Evolutionary conservation across 148 eudicot genomes (phyloP).

Genomic region (Dysphania ambrosioides): DNA sequence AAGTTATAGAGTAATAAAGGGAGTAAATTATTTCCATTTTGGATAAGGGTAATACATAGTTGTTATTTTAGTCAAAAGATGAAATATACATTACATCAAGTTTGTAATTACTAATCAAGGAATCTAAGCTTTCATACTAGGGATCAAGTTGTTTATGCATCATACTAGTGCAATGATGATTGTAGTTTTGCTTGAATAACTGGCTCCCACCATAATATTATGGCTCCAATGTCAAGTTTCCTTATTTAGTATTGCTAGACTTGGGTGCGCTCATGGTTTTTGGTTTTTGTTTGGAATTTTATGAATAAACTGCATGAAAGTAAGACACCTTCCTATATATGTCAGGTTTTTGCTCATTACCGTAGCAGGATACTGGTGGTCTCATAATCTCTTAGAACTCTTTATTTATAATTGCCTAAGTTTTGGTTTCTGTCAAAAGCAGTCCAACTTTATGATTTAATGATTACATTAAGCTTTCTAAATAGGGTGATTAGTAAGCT

Average conservation of each 20-base stretch:
- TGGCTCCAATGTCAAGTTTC: neutral
- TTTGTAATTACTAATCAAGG: neutral
- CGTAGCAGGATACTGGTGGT: neutral
- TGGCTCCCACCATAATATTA: neutral
- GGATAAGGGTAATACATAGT: too few species aligned
- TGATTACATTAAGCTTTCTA: neutral
- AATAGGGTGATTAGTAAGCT: neutral
- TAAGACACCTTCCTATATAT: neutral
- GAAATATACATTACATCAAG: neutral
- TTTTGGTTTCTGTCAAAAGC: constrained; percentile 20
- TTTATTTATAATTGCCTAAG: constrained; percentile 4
- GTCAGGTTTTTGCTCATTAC: constrained; percentile 4
- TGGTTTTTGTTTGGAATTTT: constrained; percentile 3
- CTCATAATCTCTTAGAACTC: neutral
- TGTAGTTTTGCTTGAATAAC: neutral
- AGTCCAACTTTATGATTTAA: neutral
- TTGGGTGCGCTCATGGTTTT: constrained; percentile 11
- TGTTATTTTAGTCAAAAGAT: too few species aligned
- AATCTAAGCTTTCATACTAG: neutral
- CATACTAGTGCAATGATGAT: neutral
- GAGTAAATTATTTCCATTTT: too few species aligned
- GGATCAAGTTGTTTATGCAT: neutral
- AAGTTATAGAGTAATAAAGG: too few species aligned
- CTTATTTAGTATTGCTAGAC: neutral
- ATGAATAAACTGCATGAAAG: neutral